These are phyloP conservation scores for Populus ilicifolia DNA, from an alignment of 345 rosid genomes.

Conservation along the genomic window DNA sequence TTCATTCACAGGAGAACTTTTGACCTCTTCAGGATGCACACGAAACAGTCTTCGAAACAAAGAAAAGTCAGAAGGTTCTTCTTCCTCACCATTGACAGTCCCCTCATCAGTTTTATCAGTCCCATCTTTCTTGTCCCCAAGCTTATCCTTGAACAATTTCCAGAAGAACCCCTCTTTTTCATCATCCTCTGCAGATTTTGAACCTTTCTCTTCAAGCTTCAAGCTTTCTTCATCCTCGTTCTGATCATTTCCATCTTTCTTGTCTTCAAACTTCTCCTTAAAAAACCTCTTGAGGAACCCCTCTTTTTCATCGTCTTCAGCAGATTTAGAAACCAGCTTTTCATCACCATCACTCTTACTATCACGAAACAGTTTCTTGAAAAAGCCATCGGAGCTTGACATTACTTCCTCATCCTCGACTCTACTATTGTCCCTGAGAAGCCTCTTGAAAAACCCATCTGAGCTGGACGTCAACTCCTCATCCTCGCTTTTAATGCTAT, in stretches of 20 bases:
- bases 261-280: constrained; percentile 75
- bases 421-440: constrained; percentile 46
- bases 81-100: constrained; percentile 55
- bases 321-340: constrained; percentile 41
- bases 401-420: constrained; percentile 63
- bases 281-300: constrained; percentile 83
- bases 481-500: constrained; percentile 58
- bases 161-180: constrained; percentile 90
- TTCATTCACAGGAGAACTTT: constrained; percentile 49
- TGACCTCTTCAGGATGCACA: constrained; percentile 90
- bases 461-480: constrained; percentile 35
- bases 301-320: constrained; percentile 78
- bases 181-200: constrained; percentile 71
- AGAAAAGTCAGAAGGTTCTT: constrained; percentile 80
- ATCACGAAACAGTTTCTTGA: constrained; percentile 67
- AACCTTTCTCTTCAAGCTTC: constrained; percentile 41
- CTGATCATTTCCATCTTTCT: constrained; percentile 58
- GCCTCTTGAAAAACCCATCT: constrained; percentile 40
- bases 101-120: constrained; percentile 55
- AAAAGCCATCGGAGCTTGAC: constrained; percentile 69
- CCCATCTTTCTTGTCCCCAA: constrained; percentile 74
- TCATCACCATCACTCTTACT: constrained; percentile 55
- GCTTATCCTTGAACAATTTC: constrained; percentile 76
- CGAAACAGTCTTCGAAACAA: constrained; percentile 77
- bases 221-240: constrained; percentile 35